Conservation (phyloP, 2,329 filamentous ascomycete species). For the Penicillium sp. region DNA sequence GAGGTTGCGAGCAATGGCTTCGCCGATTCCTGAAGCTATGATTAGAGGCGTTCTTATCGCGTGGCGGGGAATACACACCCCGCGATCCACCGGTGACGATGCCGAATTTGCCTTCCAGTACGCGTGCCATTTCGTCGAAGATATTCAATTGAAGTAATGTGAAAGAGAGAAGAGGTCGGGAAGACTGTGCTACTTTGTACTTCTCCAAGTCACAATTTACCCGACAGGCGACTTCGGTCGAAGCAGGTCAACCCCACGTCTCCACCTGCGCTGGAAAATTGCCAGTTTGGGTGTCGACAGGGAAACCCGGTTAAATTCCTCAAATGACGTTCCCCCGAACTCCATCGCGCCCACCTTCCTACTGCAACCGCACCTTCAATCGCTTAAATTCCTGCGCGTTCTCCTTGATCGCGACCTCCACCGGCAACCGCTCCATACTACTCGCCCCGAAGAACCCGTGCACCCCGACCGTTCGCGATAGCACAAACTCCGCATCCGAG, state of each 20-base stretch:
- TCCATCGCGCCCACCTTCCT: neutral
- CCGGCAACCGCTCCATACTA: slow-evolving; percentile 66
- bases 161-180: slow-evolving; percentile 11
- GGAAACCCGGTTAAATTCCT: slow-evolving; percentile 15
- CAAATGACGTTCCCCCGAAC: neutral
- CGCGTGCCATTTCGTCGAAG: slow-evolving; percentile 23
- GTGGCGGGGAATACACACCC: slow-evolving; percentile 51
- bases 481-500: slow-evolving; percentile 62
- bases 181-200: slow-evolving; percentile 8
- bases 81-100: slow-evolving; percentile 77
- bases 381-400: slow-evolving; percentile 57
- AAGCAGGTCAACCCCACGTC: slow-evolving; percentile 5
- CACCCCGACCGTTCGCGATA: slow-evolving; percentile 60
- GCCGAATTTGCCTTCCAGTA: slow-evolving; percentile 71
- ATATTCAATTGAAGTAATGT: neutral
- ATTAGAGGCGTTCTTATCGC: neutral
- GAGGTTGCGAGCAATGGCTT: slow-evolving; percentile 66
- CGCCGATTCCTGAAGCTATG: slow-evolving; percentile 65
- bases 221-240: slow-evolving; percentile 10
- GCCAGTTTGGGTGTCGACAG: slow-evolving; percentile 19
- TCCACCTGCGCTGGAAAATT: slow-evolving; percentile 26
- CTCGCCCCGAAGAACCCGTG: slow-evolving; percentile 72
- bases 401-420: slow-evolving; percentile 63
- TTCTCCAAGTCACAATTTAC: slow-evolving; percentile 10
- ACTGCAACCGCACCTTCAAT: slow-evolving; percentile 26